These are phyloP conservation scores for Allium fistulosum DNA, from an alignment of 106 monocot species.

Conservation along the genomic window DNA sequence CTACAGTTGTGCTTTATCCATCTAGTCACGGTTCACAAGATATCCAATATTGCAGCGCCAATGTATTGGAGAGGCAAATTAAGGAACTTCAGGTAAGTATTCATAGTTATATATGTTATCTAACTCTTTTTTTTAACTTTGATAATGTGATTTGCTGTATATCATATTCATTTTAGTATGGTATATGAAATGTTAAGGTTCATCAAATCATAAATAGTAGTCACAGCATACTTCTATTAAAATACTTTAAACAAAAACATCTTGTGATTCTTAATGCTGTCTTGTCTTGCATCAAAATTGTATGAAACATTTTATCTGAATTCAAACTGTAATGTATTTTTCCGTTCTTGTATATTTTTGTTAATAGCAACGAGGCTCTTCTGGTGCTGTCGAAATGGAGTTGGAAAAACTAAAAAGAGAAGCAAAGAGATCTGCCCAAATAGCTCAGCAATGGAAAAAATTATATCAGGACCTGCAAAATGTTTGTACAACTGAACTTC, in stretches of 20 bases:
- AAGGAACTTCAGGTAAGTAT: slow-evolving; percentile 64
- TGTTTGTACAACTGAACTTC: slow-evolving; percentile 27
- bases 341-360: background rate
- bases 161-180: too few relatives aligned
- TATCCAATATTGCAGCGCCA: slow-evolving; percentile 28
- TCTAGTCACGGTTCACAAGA: slow-evolving; percentile 16
- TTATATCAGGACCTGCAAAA: slow-evolving; percentile 46
- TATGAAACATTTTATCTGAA: too few relatives aligned
- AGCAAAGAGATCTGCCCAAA: slow-evolving; percentile 25
- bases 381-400: slow-evolving; percentile 52
- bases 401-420: slow-evolving; percentile 39
- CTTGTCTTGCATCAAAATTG: too few relatives aligned
- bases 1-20: slow-evolving; percentile 19
- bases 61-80: slow-evolving; percentile 44
- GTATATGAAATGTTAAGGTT: too few relatives aligned
- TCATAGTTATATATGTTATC: too few relatives aligned
- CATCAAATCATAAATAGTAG: too few relatives aligned
- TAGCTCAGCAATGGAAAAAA: slow-evolving; percentile 55
- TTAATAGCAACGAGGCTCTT: slow-evolving; percentile 46
- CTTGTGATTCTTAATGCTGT: too few relatives aligned
- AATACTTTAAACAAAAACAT: too few relatives aligned
- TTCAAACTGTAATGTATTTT: too few relatives aligned
- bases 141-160: too few relatives aligned
- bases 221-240: too few relatives aligned
- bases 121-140: too few relatives aligned